Base-by-base conservation (phyloP, 2,329 filamentous ascomycete species). In the Penicillium occitanis region DNA sequence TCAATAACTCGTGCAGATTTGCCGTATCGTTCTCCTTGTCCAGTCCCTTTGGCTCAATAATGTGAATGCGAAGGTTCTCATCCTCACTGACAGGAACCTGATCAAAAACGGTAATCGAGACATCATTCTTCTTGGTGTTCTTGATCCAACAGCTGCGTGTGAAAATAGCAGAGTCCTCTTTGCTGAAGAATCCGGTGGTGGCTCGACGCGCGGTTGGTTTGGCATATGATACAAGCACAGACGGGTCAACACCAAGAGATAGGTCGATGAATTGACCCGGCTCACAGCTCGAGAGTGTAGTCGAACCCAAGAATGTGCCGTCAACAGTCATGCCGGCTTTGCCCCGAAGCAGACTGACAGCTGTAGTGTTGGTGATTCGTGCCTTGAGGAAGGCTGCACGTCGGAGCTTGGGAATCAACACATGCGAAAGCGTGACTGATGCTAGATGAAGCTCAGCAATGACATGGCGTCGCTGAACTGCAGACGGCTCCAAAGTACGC, bases 381-480 rank as follows among this genome's bases (percentile, higher is more conserved):
- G 78, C 78, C 37, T 75, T 74, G 17, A 81, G 74, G 68, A 80
- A 81, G 3, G 79, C 79, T 4, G 77, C 75, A 6, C 73, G 70
- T 64, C 76, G 74, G 19, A 77, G 71, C 66, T 80, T 80, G 10
- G 79, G 79, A 11, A 81, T 73, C 44, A 78, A 70, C 50, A 80
- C 73, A 64, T 80, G 72, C 3, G 75, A 73, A 11, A 80, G 76
- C 7, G 70, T 67, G 51, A 80, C 70, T 22, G 74, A 74, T 11
- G 73, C 67, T 1, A 78, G 73, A 61, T 74, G 72, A 7, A 80
- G 69, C 25, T 79, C 75, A 1, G 76, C 73, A 42, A 81, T 76
- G 44, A 78, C 74, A 65, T 80, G 77, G 28, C 78, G 76, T 8
- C 78, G 73, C 33, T 72, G 70, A 10, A 74, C 69, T 44, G 68